Conservation (phyloP, 1,139 yeast genomes). For the Candida mesenterica region DNA sequence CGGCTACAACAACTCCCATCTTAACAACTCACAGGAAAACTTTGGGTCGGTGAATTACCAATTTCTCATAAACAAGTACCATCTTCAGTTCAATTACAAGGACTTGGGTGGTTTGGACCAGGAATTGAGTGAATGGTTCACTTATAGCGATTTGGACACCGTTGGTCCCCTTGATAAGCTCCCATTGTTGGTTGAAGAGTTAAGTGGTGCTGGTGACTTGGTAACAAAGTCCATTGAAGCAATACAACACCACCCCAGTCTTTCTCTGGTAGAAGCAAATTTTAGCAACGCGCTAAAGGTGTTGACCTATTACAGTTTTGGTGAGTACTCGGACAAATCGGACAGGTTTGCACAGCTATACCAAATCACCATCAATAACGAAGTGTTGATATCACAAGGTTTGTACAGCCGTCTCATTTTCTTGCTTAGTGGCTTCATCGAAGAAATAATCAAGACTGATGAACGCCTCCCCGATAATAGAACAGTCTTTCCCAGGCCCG, state of each 20-base stretch:
- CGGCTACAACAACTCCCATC: neutral
- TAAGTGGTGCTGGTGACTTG: too few species aligned
- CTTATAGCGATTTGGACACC: conserved; percentile 43
- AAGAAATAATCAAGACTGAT: conserved; percentile 15
- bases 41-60: conserved; percentile 18
- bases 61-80: conserved; percentile 34
- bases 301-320: conserved; percentile 40
- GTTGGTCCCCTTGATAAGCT: conserved; percentile 24
- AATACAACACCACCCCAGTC: conserved; percentile 1
- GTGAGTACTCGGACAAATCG: conserved; percentile 33
- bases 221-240: conserved; percentile 5
- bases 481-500: neutral
- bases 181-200: too few species aligned
- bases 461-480: conserved; percentile 5
- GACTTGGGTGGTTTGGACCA: conserved; percentile 40
- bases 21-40: conserved; percentile 8
- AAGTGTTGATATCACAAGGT: conserved; percentile 5
- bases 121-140: conserved; percentile 68
- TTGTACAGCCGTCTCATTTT: conserved; percentile 14
- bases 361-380: conserved; percentile 10
- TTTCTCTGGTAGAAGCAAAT: conserved; percentile 3
- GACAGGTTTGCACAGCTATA: conserved; percentile 36
- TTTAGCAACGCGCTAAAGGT: conserved; percentile 7
- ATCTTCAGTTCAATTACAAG: conserved; percentile 45
- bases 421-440: conserved; percentile 16